Percentiles rank a stretch among this genome's conserved stretches.
These are phyloP conservation scores for Tricholoma saponaceum DNA, from an alignment of 768 basidiomycete genomes.

Conservation along the genomic window DNA sequence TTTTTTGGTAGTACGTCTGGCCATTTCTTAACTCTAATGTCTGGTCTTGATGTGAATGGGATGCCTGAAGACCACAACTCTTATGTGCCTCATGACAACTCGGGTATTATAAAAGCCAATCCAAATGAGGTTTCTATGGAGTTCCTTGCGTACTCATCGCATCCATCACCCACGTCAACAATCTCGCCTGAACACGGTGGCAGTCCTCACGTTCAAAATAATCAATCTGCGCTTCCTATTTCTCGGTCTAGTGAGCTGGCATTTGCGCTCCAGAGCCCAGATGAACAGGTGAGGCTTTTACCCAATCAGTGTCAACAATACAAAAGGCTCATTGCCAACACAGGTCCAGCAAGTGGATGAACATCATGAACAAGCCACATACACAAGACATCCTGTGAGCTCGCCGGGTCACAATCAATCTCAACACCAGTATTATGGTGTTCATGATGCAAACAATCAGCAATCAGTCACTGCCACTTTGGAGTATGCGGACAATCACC, in stretches of 20 bases:
- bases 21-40: constrained; percentile 39
- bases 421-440: constrained; percentile 12
- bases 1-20: constrained; percentile 26
- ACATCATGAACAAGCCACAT: neutral
- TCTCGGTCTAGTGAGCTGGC: constrained; percentile 32
- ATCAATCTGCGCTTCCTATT: constrained; percentile 19
- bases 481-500: constrained; percentile 13
- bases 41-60: constrained; percentile 36
- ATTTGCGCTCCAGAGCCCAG: constrained; percentile 29
- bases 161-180: constrained; percentile 42
- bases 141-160: constrained; percentile 8
- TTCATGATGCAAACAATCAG: constrained; percentile 8
- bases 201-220: constrained; percentile 23
- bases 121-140: constrained; percentile 4
- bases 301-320: neutral
- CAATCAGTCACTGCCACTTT: constrained; percentile 3
- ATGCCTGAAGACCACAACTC: constrained; percentile 20
- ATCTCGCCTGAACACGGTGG: constrained; percentile 32
- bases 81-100: constrained; percentile 17
- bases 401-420: constrained; percentile 1
- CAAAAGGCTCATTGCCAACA: neutral
- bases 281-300: constrained; percentile 19
- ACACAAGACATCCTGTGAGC: constrained; percentile 1
- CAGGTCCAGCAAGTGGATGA: neutral
- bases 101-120: constrained; percentile 2